A percentile compares a stretch with the other conserved stretches of the same genome.
These are phyloP conservation scores for Curvularia eragrostidis DNA, from an alignment of 2,329 filamentous ascomycete species.

Conservation along the genomic window DNA sequence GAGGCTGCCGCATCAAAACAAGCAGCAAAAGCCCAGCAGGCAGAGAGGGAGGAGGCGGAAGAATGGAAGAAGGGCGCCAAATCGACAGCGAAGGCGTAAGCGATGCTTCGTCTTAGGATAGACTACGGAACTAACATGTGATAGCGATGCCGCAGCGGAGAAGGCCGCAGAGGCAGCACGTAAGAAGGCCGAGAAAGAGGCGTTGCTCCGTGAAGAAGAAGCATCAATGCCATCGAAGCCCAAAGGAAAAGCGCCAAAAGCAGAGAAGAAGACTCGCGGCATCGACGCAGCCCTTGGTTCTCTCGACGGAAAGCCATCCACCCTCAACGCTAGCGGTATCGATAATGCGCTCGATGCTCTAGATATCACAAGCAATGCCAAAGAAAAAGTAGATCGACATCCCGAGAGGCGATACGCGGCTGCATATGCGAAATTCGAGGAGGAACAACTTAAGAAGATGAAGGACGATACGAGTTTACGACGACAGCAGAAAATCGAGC, in stretches of 20 bases:
- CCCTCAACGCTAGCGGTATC: constrained; percentile 85
- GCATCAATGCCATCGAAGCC: constrained; percentile 67
- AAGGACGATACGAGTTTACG: constrained; percentile 82
- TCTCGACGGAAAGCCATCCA: constrained; percentile 51
- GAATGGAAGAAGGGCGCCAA: constrained; percentile 90
- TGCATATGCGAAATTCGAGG: constrained; percentile 82
- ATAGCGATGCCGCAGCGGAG: constrained; percentile 80
- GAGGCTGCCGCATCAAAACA: constrained; percentile 83
- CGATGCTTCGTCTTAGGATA: constrained; percentile 21
- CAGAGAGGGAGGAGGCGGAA: constrained; percentile 70
- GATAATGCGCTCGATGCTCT: constrained; percentile 93
- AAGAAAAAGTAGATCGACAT: constrained; percentile 81
- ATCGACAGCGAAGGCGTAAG: constrained; percentile 84
- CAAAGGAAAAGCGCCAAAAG: constrained; percentile 73
- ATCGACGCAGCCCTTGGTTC: constrained; percentile 68
- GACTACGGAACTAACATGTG: constrained; percentile 13
- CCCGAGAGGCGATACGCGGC: constrained; percentile 88
- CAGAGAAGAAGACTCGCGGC: constrained; percentile 63
- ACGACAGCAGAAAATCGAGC: constrained; percentile 81
- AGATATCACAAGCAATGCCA: constrained; percentile 67
- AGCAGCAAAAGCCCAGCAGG: constrained; percentile 71
- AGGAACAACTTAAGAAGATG: constrained; percentile 82
- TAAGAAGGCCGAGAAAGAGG: constrained; percentile 92
- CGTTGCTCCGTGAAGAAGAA: constrained; percentile 83
- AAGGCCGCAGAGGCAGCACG: constrained; percentile 82